phyloP scores from a whole-genome alignment of 129 eudicot genomes.

The Flaveria sonorensis region DNA sequence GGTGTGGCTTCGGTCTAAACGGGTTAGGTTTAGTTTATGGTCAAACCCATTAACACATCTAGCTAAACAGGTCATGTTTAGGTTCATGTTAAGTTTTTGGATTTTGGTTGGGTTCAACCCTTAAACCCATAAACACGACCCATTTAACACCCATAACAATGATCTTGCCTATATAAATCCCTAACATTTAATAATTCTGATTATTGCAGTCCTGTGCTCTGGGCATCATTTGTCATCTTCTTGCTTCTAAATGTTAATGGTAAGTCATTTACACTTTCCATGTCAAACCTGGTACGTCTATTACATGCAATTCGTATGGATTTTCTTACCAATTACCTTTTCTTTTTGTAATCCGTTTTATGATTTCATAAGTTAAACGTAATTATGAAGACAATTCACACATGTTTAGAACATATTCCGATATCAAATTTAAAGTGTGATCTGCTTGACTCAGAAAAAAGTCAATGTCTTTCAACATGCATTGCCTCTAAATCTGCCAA shows the following conservation, averaged over 20 bases:
- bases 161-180: conserved; percentile 3
- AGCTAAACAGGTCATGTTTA: too few species aligned
- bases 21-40: too few species aligned
- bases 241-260: conserved; percentile 86
- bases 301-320: neutral
- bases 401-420: neutral
- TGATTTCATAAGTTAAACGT: neutral
- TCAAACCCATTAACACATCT: too few species aligned
- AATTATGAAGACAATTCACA: neutral
- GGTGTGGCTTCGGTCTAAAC: too few species aligned
- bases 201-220: conserved; percentile 73
- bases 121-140: too few species aligned
- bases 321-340: too few species aligned
- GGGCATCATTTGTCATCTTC: conserved; percentile 90
- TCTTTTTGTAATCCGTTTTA: neutral
- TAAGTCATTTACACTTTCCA: conserved; percentile 24
- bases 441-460: conserved; percentile 12
- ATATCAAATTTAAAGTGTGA: neutral
- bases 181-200: neutral
- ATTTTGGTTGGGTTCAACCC: too few species aligned
- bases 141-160: neutral
- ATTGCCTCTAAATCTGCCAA: neutral
- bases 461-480: conserved; percentile 7
- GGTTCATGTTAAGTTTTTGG: too few species aligned
- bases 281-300: neutral